Evolutionary conservation across 805 yeast species (phyloP), one percentile per base, ranked within the genome.

Genomic region (Yarrowia alimentaria): DNA sequence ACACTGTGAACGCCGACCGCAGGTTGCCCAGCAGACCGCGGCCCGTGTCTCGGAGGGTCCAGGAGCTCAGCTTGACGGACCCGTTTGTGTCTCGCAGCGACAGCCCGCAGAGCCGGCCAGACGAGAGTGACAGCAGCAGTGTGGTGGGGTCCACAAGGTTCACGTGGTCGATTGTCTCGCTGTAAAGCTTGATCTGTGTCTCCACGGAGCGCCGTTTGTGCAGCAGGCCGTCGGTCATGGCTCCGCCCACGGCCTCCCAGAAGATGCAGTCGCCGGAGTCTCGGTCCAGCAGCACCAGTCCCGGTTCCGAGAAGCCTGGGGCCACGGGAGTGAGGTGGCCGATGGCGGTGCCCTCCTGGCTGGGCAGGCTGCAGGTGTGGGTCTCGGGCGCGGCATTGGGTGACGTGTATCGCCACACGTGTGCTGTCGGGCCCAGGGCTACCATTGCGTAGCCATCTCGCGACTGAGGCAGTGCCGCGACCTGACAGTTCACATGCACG

Each of bases 341-440:
- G 64, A 5, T 13, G 29, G 51, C 30, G 6, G 34, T 51, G 55
- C 14, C 14, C 47, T 49, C 10, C 48, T 33, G 32, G 24, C 33
- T 25, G n/a, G n/a, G n/a, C 47, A 40, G 25, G 6, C 47, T 40
- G 17, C 28, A 33, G 13, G 33, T 19, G 6, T 26, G 28, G 3
- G 47, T 40, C 33, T 19, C 25, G 7, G 47, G 47, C 7, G 18
- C 3, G 22, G 71, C 68, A 57, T 85, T 87, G 10, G 76, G 75
- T 1, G 88, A 76, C 50, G 72, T 69, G 61, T 81, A 83, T 50
- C 76, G 71, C 90, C 95, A 89, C 5, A 82, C 81, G 58, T 77
- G 73, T 16, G 83, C 72, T 26, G 77, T 69, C 18, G 72, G 65
- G n/a, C 69, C 71, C 12, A 78, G 72, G 4, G 77, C 65, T 3